A percentile compares a stretch with the other conserved stretches of the same genome.
These are phyloP conservation scores for Colletotrichum gloeosporioides DNA, from an alignment of 2,329 filamentous ascomycete species.

Conservation along the genomic window DNA sequence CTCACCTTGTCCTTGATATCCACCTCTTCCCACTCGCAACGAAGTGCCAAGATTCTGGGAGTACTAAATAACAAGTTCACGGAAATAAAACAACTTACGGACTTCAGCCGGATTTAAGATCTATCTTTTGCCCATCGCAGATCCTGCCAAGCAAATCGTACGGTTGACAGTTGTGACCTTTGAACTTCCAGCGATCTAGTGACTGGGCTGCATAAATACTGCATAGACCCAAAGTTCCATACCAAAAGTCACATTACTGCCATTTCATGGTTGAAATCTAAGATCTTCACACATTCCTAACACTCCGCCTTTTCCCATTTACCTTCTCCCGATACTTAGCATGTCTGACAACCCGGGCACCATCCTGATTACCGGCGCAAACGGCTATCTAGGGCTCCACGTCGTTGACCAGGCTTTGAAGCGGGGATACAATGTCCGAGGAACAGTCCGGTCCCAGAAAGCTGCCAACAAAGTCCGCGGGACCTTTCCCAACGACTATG, in stretches of 20 bases:
- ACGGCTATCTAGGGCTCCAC: slow-evolving; percentile 33
- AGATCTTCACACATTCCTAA: not conserved
- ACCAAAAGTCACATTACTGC: not conserved
- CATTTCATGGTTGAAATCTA: not conserved
- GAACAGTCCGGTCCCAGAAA: slow-evolving; percentile 28
- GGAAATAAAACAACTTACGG: not conserved
- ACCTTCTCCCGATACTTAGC: too few relatives aligned
- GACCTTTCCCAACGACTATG: not conserved
- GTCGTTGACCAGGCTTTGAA: slow-evolving; percentile 28
- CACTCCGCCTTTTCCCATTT: not conserved
- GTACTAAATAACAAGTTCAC: not conserved
- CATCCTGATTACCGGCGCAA: slow-evolving; percentile 30
- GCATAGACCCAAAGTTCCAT: not conserved
- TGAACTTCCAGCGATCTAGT: not conserved
- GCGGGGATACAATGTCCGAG: slow-evolving; percentile 30
- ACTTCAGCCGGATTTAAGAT: not conserved
- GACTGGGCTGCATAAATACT: not conserved
- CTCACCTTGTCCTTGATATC: not conserved
- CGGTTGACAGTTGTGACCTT: not conserved
- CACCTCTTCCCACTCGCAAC: not conserved
- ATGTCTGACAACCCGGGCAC: not conserved
- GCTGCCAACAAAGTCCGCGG: not conserved
- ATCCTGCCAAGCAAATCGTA: not conserved
- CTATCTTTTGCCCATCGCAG: fast-evolving
- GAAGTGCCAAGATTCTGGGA: not conserved